A percentile compares a stretch with the other conserved stretches of the same genome.
phyloP scores from a whole-genome alignment of 192 early-diverging fungal species.

The Spizellomyces sp. region DNA sequence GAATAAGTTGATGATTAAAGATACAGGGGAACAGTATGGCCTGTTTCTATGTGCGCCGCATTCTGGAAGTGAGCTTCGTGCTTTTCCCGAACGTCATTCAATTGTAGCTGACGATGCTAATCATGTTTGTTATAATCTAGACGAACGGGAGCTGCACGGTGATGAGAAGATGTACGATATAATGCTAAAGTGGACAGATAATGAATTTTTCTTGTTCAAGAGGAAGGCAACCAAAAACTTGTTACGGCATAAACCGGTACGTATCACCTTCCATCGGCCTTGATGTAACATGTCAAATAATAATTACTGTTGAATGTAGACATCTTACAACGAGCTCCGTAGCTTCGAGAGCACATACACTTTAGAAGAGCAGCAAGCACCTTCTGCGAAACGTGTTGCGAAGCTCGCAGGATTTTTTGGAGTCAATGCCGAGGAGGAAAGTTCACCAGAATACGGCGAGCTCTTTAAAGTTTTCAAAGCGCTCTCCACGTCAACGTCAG shows the following conservation, averaged over 20 bases:
- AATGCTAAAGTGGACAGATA: slow-evolving; percentile 34
- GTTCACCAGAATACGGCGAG: slow-evolving; percentile 5
- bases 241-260: slow-evolving; percentile 21
- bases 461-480: slow-evolving; percentile 36
- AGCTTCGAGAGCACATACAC: slow-evolving; percentile 18
- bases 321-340: neutral
- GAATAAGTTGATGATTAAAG: slow-evolving; percentile 45
- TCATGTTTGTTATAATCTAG: slow-evolving; percentile 16
- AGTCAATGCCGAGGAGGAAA: slow-evolving; percentile 16
- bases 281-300: too few species aligned
- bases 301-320: too few species aligned
- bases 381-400: slow-evolving; percentile 23
- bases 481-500: neutral
- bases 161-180: slow-evolving; percentile 43
- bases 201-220: slow-evolving; percentile 52
- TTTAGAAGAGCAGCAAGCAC: neutral
- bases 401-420: slow-evolving; percentile 51
- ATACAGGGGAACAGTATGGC: slow-evolving; percentile 37
- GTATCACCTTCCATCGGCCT: neutral
- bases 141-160: slow-evolving; percentile 30
- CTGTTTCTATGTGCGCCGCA: slow-evolving; percentile 33
- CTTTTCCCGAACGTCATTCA: neutral
- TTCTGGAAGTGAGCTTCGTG: slow-evolving; percentile 8
- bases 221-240: slow-evolving; percentile 21
- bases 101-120: neutral